phyloP scores from a whole-genome alignment of 768 basidiomycete species.

The Pisolithus marmoratus region DNA sequence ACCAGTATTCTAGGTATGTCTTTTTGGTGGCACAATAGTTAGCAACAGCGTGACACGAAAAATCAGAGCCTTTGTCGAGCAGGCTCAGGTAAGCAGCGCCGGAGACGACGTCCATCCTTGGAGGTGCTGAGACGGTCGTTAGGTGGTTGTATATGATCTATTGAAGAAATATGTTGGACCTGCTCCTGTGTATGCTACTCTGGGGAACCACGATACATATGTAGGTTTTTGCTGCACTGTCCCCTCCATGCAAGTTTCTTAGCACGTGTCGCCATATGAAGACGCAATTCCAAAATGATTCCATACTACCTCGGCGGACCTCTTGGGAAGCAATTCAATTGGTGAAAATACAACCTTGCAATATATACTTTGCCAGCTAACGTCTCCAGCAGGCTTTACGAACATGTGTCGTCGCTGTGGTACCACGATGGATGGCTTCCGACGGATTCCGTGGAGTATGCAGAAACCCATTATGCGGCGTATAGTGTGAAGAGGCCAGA shows the following conservation, averaged over 20 bases:
- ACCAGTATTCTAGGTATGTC: slow-evolving; percentile 52
- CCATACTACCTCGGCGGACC: slow-evolving; percentile 33
- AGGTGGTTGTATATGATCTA: slow-evolving; percentile 58
- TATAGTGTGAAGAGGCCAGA: slow-evolving; percentile 40
- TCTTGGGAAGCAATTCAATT: slow-evolving; percentile 35
- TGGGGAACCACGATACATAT: slow-evolving; percentile 75
- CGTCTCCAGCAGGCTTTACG: slow-evolving; percentile 37
- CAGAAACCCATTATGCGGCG: slow-evolving; percentile 42
- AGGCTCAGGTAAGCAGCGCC: slow-evolving; percentile 48
- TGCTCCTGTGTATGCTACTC: slow-evolving; percentile 61
- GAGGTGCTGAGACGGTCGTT: neutral
- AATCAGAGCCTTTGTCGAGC: slow-evolving; percentile 49
- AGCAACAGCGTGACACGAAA: neutral
- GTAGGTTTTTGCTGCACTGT: slow-evolving; percentile 22
- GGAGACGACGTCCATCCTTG: neutral
- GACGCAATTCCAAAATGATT: slow-evolving; percentile 30
- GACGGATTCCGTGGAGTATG: slow-evolving; percentile 29
- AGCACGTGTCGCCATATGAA: neutral
- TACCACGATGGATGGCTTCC: slow-evolving; percentile 42
- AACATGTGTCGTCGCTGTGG: slow-evolving; percentile 43
- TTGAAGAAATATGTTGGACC: slow-evolving; percentile 52
- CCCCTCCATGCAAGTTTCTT: neutral
- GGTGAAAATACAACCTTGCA: slow-evolving; percentile 17
- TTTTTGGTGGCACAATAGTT: neutral
- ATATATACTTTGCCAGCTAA: neutral